phyloP scores from a whole-genome alignment of 2,329 filamentous ascomycete species.

The Phyllosticta citriasiana region DNA sequence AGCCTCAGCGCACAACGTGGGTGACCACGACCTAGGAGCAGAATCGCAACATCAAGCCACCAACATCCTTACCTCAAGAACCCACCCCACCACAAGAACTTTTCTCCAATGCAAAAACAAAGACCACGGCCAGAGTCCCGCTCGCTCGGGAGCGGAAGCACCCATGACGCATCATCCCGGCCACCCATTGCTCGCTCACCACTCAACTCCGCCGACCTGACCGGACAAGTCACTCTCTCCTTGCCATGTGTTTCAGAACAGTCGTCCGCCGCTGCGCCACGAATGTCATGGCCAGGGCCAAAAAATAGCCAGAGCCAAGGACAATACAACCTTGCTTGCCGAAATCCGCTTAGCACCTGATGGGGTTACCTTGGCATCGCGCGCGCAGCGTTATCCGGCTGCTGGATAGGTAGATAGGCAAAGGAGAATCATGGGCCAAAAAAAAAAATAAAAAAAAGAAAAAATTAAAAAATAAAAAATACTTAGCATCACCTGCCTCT shows the following conservation, averaged over 20 bases:
- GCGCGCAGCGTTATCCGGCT: neutral
- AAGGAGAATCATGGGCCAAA: neutral
- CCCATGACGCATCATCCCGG: neutral
- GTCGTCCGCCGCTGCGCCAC: neutral
- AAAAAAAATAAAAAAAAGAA: neutral
- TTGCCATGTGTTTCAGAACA: neutral
- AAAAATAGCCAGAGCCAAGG: neutral
- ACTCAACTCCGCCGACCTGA: neutral
- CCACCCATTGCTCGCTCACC: neutral
- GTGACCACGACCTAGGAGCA: neutral
- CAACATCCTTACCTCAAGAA: neutral
- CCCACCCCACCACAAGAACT: neutral
- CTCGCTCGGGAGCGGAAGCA: neutral
- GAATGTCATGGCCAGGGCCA: neutral
- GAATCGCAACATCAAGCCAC: neutral
- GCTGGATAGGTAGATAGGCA: neutral
- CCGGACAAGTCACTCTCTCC: neutral
- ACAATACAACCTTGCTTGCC: neutral
- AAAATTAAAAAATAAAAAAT: neutral
- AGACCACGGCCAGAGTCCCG: neutral
- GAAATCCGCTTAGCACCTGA: neutral
- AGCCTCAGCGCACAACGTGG: neutral
- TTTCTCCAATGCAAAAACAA: neutral
- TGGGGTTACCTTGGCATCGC: too few relatives aligned
- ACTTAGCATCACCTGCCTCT: neutral